These are phyloP conservation scores for Eimeria sp. DNA, from an alignment of 169 alveolate species.

Conservation along the genomic window DNA sequence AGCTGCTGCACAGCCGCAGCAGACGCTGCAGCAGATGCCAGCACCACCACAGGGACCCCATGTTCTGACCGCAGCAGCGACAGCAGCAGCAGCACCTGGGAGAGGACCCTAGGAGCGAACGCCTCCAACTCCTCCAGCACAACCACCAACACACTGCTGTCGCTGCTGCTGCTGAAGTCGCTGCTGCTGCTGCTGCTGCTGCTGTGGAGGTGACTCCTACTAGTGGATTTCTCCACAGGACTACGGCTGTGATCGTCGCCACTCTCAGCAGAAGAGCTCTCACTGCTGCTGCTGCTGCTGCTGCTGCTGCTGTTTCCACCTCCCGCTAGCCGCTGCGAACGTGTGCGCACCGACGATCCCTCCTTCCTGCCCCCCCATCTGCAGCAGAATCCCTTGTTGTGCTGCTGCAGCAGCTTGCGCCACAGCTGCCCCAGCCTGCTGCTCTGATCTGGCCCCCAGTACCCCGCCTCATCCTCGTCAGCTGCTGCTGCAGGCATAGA, in stretches of 20 bases:
- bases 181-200: not conserved
- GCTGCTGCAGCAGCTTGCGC: conserved; percentile 55
- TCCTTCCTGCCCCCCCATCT: conserved; percentile 37
- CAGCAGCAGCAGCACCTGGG: conserved; percentile 73
- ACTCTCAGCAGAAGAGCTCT: conserved; percentile 25
- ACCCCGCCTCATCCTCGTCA: conserved; percentile 29
- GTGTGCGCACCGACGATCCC: conserved; percentile 21
- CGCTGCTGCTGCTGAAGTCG: conserved; percentile 30
- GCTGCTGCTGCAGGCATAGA: conserved; percentile 18
- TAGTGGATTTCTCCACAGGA: not conserved
- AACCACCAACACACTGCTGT: conserved; percentile 47
- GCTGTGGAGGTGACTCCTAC: conserved; percentile 6
- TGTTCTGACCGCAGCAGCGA: conserved; percentile 59
- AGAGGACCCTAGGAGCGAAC: conserved; percentile 23
- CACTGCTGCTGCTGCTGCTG: conserved; percentile 71
- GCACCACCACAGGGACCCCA: conserved; percentile 32
- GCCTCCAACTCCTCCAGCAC: conserved; percentile 80
- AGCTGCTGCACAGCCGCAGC: conserved; percentile 59
- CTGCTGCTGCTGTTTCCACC: conserved; percentile 16
- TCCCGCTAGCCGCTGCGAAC: conserved; percentile 31
- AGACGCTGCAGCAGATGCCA: conserved; percentile 71
- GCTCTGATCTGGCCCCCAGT: conserved; percentile 27
- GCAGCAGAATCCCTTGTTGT: conserved; percentile 66
- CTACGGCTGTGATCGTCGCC: not conserved
- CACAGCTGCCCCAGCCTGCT: conserved; percentile 66